A percentile compares a stretch with the other conserved stretches of the same genome.
Evolutionary conservation across 306 rosid genomes (phyloP).

Genomic region (Prunus mira): DNA sequence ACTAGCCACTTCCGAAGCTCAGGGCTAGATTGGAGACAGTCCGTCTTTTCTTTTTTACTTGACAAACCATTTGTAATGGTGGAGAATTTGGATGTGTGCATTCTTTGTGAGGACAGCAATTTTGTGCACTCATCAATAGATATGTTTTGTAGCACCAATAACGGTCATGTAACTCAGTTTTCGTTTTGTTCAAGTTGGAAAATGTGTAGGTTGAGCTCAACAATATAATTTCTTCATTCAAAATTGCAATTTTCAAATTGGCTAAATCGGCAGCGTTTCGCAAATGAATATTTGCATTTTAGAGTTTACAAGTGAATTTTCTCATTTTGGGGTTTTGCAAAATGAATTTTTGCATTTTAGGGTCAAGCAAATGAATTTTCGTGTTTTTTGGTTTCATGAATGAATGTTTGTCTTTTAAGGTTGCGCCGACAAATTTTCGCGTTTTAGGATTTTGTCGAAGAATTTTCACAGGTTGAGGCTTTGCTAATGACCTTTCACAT

Average conservation of each 20-base stretch:
- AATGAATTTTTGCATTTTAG: background rate
- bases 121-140: background rate
- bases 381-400: too few species aligned
- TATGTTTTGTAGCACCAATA: background rate
- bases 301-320: too few species aligned
- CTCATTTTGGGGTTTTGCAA: too few species aligned
- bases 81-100: background rate
- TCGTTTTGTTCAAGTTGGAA: background rate
- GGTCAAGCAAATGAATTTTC: too few species aligned
- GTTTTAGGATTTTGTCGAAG: too few species aligned
- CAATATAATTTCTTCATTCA: background rate
- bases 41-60: background rate
- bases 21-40: background rate
- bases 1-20: slow-evolving; percentile 7
- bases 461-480: too few species aligned
- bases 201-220: slow-evolving; percentile 7
- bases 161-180: background rate
- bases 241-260: background rate
- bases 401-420: too few species aligned
- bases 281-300: too few species aligned
- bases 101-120: background rate
- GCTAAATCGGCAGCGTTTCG: background rate
- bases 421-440: too few species aligned
- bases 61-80: background rate
- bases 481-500: too few species aligned